Evolutionary conservation across 108 stramenopile genomes (phyloP), one percentile per base, ranked within the genome.

Genomic region (Skeletonema menzelii): DNA sequence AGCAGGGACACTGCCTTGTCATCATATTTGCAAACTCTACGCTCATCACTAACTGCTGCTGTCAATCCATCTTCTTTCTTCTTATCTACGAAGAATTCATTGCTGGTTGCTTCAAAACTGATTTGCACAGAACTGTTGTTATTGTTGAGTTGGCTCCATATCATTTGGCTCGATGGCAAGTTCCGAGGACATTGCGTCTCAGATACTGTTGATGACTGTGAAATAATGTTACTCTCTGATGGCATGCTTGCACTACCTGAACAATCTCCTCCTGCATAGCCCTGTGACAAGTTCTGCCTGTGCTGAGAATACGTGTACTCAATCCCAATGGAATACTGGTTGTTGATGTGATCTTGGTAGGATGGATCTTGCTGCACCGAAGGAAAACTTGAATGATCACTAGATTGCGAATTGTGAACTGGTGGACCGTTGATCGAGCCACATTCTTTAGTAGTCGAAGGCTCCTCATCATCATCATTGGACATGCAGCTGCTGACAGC

Each of bases 151-250:
- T 28, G 59, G 37, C 31, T 64, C 79, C 79, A 80, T 56, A 69
- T 73, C 72, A 69, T 72, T 47, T 67, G 61, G 37, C 13, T 49
- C 3, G 79, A 49, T 42, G 79, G 72, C 22, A 80, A 47, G 27
- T 73, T 55, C 15, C 72, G 61, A 68, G 79, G 79, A 34, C 79
- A 80, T 55, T 38, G 57, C 17, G 68, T 56, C 13, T 26, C 55
- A 3, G 68, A 56, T 59, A 27, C 56, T 31, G 49, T 22, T 24
- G 49, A 53, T 53, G 49, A 19, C 8, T 53, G 49, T 7, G 8
- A 22, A 20, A 53, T 7, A 53, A 24, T 53, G 5, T 53, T 53
- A 8, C 49, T 53, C 10, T 7, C 20, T 0, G 20, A 22, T 53
- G 49, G 24, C 1, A 8, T 4, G 10, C 22, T 53, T 24, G 4